Evolutionary conservation across 805 yeast genomes (phyloP).

Genomic region (Ogataea nonfermentans): DNA sequence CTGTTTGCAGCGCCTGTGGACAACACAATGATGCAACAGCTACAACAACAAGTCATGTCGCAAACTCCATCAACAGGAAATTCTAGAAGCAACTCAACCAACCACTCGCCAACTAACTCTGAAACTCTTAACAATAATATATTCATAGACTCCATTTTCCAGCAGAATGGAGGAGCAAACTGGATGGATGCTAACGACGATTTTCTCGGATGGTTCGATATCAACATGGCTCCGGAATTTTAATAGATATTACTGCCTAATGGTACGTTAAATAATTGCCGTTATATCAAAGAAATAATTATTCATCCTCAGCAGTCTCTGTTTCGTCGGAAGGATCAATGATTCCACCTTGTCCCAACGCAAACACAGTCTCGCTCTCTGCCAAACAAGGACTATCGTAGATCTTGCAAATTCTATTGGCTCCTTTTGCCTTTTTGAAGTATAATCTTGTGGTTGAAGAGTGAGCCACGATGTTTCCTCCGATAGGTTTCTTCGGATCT

Average conservation of each 20-base stretch:
- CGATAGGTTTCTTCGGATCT: constrained; percentile 97
- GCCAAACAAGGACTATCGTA: constrained; percentile 97
- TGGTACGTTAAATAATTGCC: constrained; percentile 1
- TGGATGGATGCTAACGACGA: constrained; percentile 88
- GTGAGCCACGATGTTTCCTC: constrained; percentile 97
- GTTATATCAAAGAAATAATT: constrained; percentile 1
- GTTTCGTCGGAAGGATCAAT: constrained; percentile 75
- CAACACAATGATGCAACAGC: constrained; percentile 4
- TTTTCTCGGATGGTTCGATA: constrained; percentile 91
- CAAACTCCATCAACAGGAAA: constrained; percentile 22
- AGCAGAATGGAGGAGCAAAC: constrained; percentile 79
- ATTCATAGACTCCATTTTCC: constrained; percentile 57
- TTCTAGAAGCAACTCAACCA: constrained; percentile 17
- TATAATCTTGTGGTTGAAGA: constrained; percentile 91
- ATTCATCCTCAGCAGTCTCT: constrained; percentile 45
- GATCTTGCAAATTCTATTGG: constrained; percentile 89
- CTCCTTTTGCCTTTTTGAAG: constrained; percentile 87
- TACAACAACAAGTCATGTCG: constrained; percentile 8
- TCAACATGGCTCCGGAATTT: constrained; percentile 67
- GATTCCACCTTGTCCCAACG: constrained; percentile 94
- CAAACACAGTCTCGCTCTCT: constrained; percentile 92
- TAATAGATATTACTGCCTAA: constrained; percentile 21
- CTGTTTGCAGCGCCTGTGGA: constrained; percentile 10
- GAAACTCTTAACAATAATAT: constrained; percentile 28
- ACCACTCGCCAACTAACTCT: constrained; percentile 26